phyloP scores from a whole-genome alignment of 306 rosid species.

The Dryas alaskensis region DNA sequence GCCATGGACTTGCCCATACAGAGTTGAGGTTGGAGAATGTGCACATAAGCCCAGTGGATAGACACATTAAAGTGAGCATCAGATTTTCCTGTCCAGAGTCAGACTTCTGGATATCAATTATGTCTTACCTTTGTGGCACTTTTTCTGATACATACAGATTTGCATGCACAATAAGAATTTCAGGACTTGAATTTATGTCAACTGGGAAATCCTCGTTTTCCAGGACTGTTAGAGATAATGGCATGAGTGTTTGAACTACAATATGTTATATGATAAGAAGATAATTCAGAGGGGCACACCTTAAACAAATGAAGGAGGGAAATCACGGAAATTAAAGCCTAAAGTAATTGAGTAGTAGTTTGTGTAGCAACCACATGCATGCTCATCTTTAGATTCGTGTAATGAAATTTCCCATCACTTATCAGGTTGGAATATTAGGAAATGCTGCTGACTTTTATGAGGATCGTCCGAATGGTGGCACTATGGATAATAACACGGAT shows the following conservation, averaged over 20 bases:
- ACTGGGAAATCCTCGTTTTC: background rate
- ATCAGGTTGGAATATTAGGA: slow-evolving; percentile 91
- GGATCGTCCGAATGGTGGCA: slow-evolving; percentile 47
- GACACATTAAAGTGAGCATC: slow-evolving; percentile 90
- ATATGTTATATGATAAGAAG: background rate
- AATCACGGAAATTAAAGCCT: no score
- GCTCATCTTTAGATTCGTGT: no score
- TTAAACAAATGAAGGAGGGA: no score
- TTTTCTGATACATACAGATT: background rate
- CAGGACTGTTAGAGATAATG: background rate
- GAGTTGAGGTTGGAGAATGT: slow-evolving; percentile 92
- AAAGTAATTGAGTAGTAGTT: no score
- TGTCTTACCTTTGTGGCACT: background rate
- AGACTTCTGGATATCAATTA: background rate
- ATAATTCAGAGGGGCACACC: background rate
- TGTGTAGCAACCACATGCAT: no score
- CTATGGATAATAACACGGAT: slow-evolving; percentile 58
- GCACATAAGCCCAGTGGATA: slow-evolving; percentile 94
- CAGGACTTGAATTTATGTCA: slow-evolving; percentile 1
- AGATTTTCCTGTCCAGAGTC: background rate
- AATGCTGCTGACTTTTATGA: slow-evolving; percentile 83
- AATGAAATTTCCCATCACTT: background rate
- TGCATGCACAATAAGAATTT: background rate
- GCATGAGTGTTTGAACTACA: background rate
- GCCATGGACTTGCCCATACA: slow-evolving; percentile 98